phyloP scores from a whole-genome alignment of 768 basidiomycete genomes.

The Leccinellum luteum region DNA sequence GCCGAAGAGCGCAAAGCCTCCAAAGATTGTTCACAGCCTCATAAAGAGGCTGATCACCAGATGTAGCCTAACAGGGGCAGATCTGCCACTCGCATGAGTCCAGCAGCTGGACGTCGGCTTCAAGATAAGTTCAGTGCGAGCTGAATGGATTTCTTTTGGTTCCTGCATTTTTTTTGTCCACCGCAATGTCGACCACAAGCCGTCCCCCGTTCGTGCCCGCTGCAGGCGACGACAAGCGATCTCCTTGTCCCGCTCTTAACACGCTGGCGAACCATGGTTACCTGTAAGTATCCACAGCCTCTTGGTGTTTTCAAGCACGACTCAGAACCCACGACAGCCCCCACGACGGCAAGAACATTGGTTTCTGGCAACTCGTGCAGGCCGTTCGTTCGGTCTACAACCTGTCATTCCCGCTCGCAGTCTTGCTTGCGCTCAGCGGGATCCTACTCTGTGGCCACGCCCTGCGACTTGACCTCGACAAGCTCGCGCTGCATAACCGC shows the following conservation, averaged over 20 bases:
- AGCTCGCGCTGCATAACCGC: conserved; percentile 53
- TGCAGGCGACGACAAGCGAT: conserved; percentile 46
- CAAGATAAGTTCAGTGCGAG: too few species aligned
- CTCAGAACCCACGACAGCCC: conserved; percentile 40
- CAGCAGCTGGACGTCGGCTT: too few species aligned
- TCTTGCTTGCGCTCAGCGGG: conserved; percentile 48
- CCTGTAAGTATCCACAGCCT: conserved; percentile 45
- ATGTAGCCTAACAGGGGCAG: too few species aligned
- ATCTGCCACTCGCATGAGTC: too few species aligned
- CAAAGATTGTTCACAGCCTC: too few species aligned
- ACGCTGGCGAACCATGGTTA: conserved; percentile 74
- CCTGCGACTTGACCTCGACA: conserved; percentile 43
- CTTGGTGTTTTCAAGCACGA: not conserved
- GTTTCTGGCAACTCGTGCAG: conserved; percentile 43
- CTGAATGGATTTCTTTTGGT: too few species aligned
- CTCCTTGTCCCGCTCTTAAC: conserved; percentile 73
- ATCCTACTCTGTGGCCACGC: conserved; percentile 46
- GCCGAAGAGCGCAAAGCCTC: too few species aligned
- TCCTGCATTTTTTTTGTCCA: conserved; percentile 2
- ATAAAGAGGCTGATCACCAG: too few species aligned
- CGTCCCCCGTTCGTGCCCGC: conserved; percentile 27
- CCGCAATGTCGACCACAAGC: conserved; percentile 26
- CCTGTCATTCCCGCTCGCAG: conserved; percentile 54
- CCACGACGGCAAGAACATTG: conserved; percentile 49
- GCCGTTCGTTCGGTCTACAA: conserved; percentile 62